Conservation (phyloP, 2,329 filamentous ascomycete genomes). For the Amauroascus niger region DNA sequence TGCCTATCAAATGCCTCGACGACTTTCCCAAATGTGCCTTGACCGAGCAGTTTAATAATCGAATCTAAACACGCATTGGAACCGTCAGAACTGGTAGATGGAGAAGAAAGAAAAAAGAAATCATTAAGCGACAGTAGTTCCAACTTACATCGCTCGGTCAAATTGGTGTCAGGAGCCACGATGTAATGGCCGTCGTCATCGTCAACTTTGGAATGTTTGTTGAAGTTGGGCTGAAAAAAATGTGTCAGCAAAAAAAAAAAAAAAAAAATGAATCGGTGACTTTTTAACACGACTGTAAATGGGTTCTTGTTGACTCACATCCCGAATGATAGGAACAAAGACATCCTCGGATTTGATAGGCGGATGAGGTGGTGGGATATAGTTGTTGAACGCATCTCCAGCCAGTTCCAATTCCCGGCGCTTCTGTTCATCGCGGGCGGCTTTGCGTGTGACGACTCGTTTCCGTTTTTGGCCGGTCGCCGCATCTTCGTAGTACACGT, state of each 20-base stretch:
- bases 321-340: conserved; percentile 49
- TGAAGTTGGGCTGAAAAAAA: conserved; percentile 35
- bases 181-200: conserved; percentile 98
- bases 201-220: conserved; percentile 64
- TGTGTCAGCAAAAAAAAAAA: not conserved
- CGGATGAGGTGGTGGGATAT: conserved; percentile 77
- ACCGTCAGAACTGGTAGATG: not conserved
- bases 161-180: conserved; percentile 71
- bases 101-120: not conserved
- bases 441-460: conserved; percentile 63
- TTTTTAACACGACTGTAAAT: not conserved
- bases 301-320: conserved; percentile 40
- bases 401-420: conserved; percentile 61
- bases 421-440: conserved; percentile 72
- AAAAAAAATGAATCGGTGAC: not conserved
- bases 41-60: conserved; percentile 80
- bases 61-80: conserved; percentile 52
- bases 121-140: not conserved
- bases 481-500: conserved; percentile 57
- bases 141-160: conserved; percentile 80
- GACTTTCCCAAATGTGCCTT: conserved; percentile 97
- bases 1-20: conserved; percentile 79
- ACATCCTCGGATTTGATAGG: conserved; percentile 84
- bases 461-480: conserved; percentile 81
- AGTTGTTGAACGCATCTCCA: conserved; percentile 63